Conservation (phyloP, 1,284 basidiomycete genomes). For the Waitea zeae region DNA sequence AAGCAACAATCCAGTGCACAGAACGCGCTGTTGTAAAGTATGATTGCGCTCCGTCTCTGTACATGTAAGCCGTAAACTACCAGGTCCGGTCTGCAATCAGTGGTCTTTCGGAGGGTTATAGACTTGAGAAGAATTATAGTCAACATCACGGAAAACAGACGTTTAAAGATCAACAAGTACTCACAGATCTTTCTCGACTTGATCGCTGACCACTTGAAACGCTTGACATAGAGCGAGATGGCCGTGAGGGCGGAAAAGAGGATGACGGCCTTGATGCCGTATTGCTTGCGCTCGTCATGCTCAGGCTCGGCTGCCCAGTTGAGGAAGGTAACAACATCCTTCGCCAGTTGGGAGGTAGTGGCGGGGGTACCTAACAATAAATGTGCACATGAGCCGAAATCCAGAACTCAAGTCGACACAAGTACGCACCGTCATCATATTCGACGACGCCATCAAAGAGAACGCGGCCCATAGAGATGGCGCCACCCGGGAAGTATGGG, state of each 20-base stretch:
- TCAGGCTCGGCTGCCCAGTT: conserved; percentile 95
- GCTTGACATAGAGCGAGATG: conserved; percentile 80
- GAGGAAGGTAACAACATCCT: conserved; percentile 94
- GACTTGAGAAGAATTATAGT: conserved; percentile 17
- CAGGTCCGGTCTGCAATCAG: conserved; percentile 13
- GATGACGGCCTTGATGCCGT: conserved; percentile 86
- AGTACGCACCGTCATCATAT: conserved; percentile 67
- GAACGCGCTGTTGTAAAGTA: too few species aligned
- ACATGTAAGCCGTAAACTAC: conserved; percentile 2
- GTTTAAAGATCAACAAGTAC: conserved; percentile 20
- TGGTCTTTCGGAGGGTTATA: conserved; percentile 35
- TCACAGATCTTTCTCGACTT: conserved; percentile 85
- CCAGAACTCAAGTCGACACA: background rate
- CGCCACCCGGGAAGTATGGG: conserved; percentile 93
- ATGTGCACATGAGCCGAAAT: background rate
- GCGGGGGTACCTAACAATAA: conserved; percentile 92
- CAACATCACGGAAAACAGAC: conserved; percentile 1
- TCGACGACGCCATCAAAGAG: conserved; percentile 93
- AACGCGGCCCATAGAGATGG: conserved; percentile 96
- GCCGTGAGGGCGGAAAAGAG: conserved; percentile 72
- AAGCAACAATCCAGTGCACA: too few species aligned
- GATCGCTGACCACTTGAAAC: conserved; percentile 86
- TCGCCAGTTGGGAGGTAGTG: conserved; percentile 98
- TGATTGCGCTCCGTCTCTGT: conserved; percentile 4
- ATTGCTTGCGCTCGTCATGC: conserved; percentile 95